A percentile compares a stretch with the other conserved stretches of the same genome.
Conservation (phyloP, 805 yeast species). For the Starmerella lactis-condensi region DNA sequence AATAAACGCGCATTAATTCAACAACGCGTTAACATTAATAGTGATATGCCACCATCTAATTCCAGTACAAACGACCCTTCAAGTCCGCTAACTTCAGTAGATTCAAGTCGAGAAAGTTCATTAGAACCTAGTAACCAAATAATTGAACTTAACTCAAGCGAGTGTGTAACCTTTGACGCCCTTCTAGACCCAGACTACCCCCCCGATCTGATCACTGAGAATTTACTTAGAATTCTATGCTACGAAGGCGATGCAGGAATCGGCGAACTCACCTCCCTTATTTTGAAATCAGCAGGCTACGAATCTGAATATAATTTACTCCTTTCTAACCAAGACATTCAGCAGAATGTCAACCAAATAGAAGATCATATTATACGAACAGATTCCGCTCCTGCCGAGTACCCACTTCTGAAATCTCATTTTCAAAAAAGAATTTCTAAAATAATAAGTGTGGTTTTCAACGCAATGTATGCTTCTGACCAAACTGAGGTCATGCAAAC, state of each 20-base stretch:
- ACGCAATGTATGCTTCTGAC: slow-evolving; percentile 6
- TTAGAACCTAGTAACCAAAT: neutral
- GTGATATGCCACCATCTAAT: neutral
- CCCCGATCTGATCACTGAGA: slow-evolving; percentile 12
- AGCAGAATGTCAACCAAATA: slow-evolving; percentile 1
- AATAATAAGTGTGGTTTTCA: slow-evolving; percentile 1
- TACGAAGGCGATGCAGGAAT: slow-evolving; percentile 13
- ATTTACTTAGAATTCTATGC: slow-evolving; percentile 13
- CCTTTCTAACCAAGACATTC: neutral
- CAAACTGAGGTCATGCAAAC: slow-evolving; percentile 3
- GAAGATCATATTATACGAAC: slow-evolving; percentile 5
- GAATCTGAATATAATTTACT: slow-evolving; percentile 3
- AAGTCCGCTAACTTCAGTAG: neutral
- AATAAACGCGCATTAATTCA: neutral
- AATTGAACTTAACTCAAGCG: slow-evolving; percentile 1
- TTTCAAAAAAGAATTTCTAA: slow-evolving; percentile 5
- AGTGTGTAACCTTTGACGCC: slow-evolving; percentile 11
- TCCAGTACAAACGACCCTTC: neutral
- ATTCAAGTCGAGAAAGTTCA: neutral
- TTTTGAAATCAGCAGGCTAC: slow-evolving; percentile 12
- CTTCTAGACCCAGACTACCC: slow-evolving; percentile 11
- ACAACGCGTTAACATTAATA: neutral
- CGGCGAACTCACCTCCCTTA: slow-evolving; percentile 10
- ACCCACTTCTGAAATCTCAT: slow-evolving; percentile 6
- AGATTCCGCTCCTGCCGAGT: slow-evolving; percentile 9